phyloP scores from a whole-genome alignment of 108 stramenopile genomes.

The Tribonema minus region DNA sequence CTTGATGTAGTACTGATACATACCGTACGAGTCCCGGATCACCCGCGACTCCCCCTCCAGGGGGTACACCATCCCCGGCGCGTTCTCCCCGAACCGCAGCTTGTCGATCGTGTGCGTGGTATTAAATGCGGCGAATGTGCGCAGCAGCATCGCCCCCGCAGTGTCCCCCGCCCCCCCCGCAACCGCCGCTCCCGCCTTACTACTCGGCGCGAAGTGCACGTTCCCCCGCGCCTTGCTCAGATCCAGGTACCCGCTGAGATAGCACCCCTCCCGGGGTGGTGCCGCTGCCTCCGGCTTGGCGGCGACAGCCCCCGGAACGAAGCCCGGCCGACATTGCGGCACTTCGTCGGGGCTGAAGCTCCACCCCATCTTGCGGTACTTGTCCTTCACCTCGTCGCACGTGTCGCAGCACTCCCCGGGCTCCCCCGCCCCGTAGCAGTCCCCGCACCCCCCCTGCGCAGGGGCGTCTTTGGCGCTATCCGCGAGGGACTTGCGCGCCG shows the following conservation, averaged over 20 bases:
- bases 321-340: constrained; percentile 60
- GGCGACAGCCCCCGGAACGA: neutral
- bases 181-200: too few relatives aligned
- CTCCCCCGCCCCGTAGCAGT: constrained; percentile 90
- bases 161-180: neutral
- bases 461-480: neutral
- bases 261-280: constrained; percentile 71
- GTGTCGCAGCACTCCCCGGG: constrained; percentile 90
- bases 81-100: constrained; percentile 45
- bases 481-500: neutral
- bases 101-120: constrained; percentile 48
- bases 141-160: neutral
- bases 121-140: constrained; percentile 45
- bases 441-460: too few relatives aligned
- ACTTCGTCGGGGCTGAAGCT: constrained; percentile 62
- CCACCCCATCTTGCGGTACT: constrained; percentile 83
- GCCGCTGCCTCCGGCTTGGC: neutral
- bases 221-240: constrained; percentile 75
- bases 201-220: constrained; percentile 88
- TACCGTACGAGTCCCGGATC: constrained; percentile 71
- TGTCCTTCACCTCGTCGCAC: constrained; percentile 86
- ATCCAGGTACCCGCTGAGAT: constrained; percentile 76
- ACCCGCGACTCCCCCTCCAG: constrained; percentile 60
- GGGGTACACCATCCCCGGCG: constrained; percentile 61
- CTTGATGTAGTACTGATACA: constrained; percentile 82